phyloP scores from a whole-genome alignment of 352 stramenopile genomes.

The Globisporangium emineosum region DNA sequence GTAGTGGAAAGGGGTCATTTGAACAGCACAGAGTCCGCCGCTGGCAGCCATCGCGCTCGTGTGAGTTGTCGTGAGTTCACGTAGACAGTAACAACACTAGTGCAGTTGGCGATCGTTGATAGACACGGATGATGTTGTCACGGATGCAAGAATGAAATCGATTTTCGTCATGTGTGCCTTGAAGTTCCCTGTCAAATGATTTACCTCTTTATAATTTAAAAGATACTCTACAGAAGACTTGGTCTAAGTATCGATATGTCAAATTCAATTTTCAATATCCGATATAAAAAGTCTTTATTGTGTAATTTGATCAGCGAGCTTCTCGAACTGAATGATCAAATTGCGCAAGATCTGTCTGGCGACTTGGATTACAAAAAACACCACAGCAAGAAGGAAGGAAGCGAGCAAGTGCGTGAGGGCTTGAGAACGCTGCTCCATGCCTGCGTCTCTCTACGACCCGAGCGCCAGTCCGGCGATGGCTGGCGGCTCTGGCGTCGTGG shows the following conservation, averaged over 20 bases:
- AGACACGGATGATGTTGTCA: too few species aligned
- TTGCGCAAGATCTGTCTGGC: not conserved
- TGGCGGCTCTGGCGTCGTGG: not conserved
- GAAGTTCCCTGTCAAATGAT: too few species aligned
- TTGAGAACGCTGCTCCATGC: slow-evolving; percentile 6
- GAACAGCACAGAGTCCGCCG: not conserved
- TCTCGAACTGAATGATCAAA: not conserved
- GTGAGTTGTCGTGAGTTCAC: not conserved
- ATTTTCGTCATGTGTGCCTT: not conserved
- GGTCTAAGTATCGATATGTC: not conserved
- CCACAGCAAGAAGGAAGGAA: not conserved
- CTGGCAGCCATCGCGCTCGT: not conserved
- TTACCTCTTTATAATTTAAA: not conserved
- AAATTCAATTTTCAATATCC: not conserved
- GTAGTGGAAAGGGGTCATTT: slow-evolving; percentile 15
- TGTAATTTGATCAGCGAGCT: not conserved
- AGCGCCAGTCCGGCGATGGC: slow-evolving; percentile 4
- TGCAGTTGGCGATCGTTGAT: not conserved
- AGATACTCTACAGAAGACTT: not conserved
- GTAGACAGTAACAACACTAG: not conserved
- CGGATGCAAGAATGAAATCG: not conserved
- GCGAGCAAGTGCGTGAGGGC: not conserved
- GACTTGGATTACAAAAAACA: not conserved
- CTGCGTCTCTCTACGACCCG: slow-evolving; percentile 14
- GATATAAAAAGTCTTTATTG: not conserved